phyloP scores from a whole-genome alignment of 768 basidiomycete species.

The Boletus sp. region DNA sequence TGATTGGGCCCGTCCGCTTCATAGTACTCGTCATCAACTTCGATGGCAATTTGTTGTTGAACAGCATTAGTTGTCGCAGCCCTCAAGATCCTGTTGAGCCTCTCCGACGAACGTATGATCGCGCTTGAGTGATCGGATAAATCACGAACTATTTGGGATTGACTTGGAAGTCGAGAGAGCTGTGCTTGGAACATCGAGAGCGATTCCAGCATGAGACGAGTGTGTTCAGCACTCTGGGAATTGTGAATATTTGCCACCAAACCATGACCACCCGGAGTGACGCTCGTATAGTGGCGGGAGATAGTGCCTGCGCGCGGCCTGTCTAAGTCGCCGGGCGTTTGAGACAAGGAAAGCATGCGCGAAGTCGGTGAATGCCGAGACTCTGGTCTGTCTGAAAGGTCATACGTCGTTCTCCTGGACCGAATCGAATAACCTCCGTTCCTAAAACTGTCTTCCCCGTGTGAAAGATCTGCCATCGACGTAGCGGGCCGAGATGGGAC shows the following conservation, averaged over 20 bases:
- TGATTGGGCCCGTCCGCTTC: constrained; percentile 30
- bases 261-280: constrained; percentile 19
- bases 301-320: constrained; percentile 7
- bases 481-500: constrained; percentile 43
- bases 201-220: constrained; percentile 66
- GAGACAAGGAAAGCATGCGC: constrained; percentile 12
- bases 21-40: constrained; percentile 51
- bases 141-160: constrained; percentile 46
- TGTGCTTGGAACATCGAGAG: constrained; percentile 68
- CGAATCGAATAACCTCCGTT: constrained; percentile 14
- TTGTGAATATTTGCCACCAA: constrained; percentile 7
- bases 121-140: constrained; percentile 58
- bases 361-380: constrained; percentile 15
- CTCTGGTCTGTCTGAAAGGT: constrained; percentile 22
- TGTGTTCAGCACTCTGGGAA: constrained; percentile 50
- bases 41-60: constrained; percentile 72
- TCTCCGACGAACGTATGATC: constrained; percentile 63
- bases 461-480: constrained; percentile 52
- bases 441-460: constrained; percentile 17
- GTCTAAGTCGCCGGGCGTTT: constrained; percentile 17
- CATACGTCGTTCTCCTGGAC: constrained; percentile 24
- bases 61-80: constrained; percentile 55
- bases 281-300: constrained; percentile 12
- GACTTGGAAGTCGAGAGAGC: constrained; percentile 51
- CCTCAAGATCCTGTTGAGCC: constrained; percentile 60